Base-by-base conservation (phyloP, 2,329 filamentous ascomycete genomes). In the Chaetomium globosum region DNA sequence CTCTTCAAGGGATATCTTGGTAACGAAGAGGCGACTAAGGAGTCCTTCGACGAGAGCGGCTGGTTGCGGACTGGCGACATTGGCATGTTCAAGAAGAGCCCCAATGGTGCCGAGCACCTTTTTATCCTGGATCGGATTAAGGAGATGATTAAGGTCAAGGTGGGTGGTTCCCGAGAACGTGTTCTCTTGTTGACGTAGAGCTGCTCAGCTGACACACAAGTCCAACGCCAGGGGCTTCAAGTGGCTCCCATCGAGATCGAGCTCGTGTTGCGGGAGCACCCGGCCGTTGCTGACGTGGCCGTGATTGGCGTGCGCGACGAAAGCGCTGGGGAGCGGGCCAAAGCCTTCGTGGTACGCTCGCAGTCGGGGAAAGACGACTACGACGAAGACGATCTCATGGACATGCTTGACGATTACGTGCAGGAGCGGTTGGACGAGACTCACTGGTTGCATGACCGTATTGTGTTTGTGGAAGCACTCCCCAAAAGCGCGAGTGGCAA, bases 81-180 rank as follows among this genome's bases (percentile, higher is more conserved):
- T 7, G 51, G 19, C 28, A 19, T 54, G 26, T 54, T 54, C 13
- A 21, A 28, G 13, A 21, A 54, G 28, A 21, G 26, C 6, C 51
- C 51, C 16, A 54, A 33, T 7, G 51, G 51, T 28, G 16, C 30
- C 28, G 26, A 21, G 13, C 51, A 54, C 12, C 26, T 54, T 7
- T 54, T 54, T 21, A 21, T 54, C 51, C 7, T 54, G 19, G 51
- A 54, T 21, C 51, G 51, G 28, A 16, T 54, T 4, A 54, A 23
- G 51, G 51, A 54, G 2, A 54, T 54, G 51, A 54, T 54, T 28
- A 54, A 54, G 51, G 51, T 54, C 28, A 54, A 54, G 51, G 51
- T 51, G 23, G 16, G 36, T 39, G 12, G 36, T 19, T 13, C 16
- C 36, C 13, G 13, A 39, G 36, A 13, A 39, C 5, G 36, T 16